Evolutionary conservation across 345 rosid genomes (phyloP).

Genomic region (Moricandia arvensis): DNA sequence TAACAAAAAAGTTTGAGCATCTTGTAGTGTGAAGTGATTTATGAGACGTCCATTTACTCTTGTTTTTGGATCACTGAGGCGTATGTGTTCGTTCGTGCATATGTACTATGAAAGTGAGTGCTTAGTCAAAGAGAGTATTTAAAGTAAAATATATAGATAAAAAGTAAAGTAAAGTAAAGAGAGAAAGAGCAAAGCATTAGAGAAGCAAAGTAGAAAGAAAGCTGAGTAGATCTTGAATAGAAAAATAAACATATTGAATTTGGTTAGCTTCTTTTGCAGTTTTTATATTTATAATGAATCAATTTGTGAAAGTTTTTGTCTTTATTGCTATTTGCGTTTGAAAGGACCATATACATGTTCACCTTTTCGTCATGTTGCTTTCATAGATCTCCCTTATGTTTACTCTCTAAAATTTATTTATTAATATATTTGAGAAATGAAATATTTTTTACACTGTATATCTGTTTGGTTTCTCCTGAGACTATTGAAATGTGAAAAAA

Average conservation of each 20-base stretch:
- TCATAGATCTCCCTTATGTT: neutral
- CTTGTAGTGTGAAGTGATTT: constrained; percentile 26
- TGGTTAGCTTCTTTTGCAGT: constrained; percentile 17
- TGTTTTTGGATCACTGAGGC: constrained; percentile 24
- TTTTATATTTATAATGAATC: constrained; percentile 1
- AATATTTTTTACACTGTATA: constrained; percentile 4
- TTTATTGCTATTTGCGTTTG: constrained; percentile 31
- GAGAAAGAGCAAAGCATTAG: constrained; percentile 15
- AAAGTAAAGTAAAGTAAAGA: neutral
- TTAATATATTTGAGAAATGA: neutral
- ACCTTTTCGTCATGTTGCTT: constrained; percentile 28
- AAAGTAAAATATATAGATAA: constrained; percentile 9
- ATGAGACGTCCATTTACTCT: constrained; percentile 30
- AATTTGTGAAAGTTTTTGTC: constrained; percentile 31
- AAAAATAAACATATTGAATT: neutral
- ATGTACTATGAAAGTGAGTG: constrained; percentile 40
- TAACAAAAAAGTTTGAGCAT: constrained; percentile 14
- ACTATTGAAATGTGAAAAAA: neutral
- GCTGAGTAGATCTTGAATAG: neutral
- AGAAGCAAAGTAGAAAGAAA: constrained; percentile 21
- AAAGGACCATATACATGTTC: constrained; percentile 19
- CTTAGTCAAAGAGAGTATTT: constrained; percentile 35
- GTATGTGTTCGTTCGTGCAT: constrained; percentile 33
- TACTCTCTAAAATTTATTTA: neutral
- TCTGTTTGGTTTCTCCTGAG: neutral